Base-by-base conservation (phyloP, 2,329 filamentous ascomycete species). In the Hansfordia pulvinata region DNA sequence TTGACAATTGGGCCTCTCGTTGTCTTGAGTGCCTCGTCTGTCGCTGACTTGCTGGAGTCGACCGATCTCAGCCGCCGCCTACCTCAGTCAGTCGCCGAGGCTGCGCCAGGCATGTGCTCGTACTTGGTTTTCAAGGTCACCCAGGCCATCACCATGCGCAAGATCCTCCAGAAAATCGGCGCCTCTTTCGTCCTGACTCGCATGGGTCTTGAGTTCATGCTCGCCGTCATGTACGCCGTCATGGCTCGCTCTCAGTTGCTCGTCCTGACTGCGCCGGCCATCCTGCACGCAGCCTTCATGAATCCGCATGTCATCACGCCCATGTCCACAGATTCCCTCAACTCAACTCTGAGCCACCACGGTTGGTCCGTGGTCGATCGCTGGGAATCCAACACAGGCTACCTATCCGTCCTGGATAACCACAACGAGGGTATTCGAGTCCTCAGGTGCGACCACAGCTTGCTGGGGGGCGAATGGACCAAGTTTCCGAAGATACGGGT, bases 381-480 rank as follows among this genome's bases (percentile, higher is more conserved):
- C 8, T 65, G 70, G 37, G 90, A 96, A 51, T 93, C 85, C 0
- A 53, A 79, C 25, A 96, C 90, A 0, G 90, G 90, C 6, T 96
- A 98, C 45, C 63, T 98, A 22, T 93, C 88, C 0, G 82, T 98
- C 2, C 49, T 94, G 15, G 82, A 98, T 38, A 90, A 75, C 46
- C 46, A 64, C 6, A 54, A 75, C 5, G 62, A 71, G 20, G 69
- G 75, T 2, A 94, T 82, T 52, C 70, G 85, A 2, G 72, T 86
- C 10, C 70, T 98, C 64, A 73, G 90, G 33, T 94, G 85, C 49
- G 90, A 96, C 43, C 90, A 98, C 50, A 93, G 85, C 43, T 63
- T 98, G 17, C 65, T 98, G 2, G 90, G 90, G 20, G 90, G 90
- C 19, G 81, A 94, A 52, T 98, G 88, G 88, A 66, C 77, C 9